Base-by-base conservation (phyloP, 495 filamentous ascomycete species). In the Tuber melanosporum region DNA sequence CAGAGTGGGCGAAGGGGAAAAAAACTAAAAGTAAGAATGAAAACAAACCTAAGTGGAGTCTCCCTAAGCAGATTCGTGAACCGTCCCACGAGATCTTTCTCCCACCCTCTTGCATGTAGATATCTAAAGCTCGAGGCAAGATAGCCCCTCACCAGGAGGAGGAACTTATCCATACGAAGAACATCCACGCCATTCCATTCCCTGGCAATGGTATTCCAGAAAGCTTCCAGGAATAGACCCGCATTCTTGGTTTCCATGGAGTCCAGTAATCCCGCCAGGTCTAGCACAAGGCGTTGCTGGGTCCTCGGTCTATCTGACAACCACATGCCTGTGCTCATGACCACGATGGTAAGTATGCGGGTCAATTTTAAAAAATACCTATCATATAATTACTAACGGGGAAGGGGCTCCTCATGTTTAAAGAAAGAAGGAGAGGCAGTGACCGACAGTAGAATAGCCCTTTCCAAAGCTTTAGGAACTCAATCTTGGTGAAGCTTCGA, bases 381-480 rank as follows among this genome's bases (percentile, higher is more conserved):
- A 32, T 22, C 39, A 49, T n/a, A 26, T 20, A 71, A 43, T 41
- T 62, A 39, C 66, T 22, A 73, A 52, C 42, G 45, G 32, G 62
- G 57, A 15, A 74, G 47, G 74, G 32, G 19, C 4, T 36, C 32
- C 57, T 26, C 26, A 19, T 36, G 57, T 26, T 36, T 36, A 14
- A 26, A 19, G 36, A 36, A 47, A 20, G 71, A 71, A 57, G 41
- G 15, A 49, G 32, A 42, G 44, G 49, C 9, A 14, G 17, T 15
- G 19, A 82, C 84, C 14, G 85, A 91, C 94, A 95, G 88, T 92
- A 98, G 86, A 96, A 98, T 41, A 99, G 90, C 49, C 95, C 95
- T 85, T 97, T 97, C 94, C 94, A 97, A 77, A 99, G 88, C 86
- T 98, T 97, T 74, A 96, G 87, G 46, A 93, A 86, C 72, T 99